These are phyloP conservation scores for Phytophthora cryptogea DNA, from an alignment of 352 stramenopile genomes.

Conservation along the genomic window DNA sequence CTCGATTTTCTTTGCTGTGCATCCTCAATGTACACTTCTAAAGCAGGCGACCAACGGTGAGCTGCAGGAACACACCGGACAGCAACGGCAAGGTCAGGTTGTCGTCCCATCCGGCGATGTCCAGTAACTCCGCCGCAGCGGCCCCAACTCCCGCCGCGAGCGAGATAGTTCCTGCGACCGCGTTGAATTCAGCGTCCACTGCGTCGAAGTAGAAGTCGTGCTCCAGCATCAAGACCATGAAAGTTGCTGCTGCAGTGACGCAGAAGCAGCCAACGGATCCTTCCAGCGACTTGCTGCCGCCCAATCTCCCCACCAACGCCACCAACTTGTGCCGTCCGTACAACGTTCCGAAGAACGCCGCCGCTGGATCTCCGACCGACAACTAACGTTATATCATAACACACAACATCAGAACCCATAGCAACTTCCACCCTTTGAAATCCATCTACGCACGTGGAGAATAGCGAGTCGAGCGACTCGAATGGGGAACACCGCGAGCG, in stretches of 20 bases:
- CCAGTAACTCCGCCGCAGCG: slow-evolving; percentile 43
- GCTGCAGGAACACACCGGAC: slow-evolving; percentile 43
- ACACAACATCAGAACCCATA: slow-evolving; percentile 3
- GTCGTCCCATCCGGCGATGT: slow-evolving; percentile 60
- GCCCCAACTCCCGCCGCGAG: slow-evolving; percentile 38
- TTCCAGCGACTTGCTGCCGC: slow-evolving; percentile 50
- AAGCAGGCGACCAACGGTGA: slow-evolving; percentile 26
- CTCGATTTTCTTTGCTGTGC: slow-evolving; percentile 1
- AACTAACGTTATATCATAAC: slow-evolving; percentile 40
- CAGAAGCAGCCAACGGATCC: slow-evolving; percentile 49
- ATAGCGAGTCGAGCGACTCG: slow-evolving; percentile 54
- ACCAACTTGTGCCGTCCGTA: slow-evolving; percentile 42
- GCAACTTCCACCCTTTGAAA: not conserved
- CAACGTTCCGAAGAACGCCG: slow-evolving; percentile 50
- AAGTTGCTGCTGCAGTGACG: slow-evolving; percentile 27
- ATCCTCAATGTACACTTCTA: slow-evolving; percentile 13
- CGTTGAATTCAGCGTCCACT: not conserved
- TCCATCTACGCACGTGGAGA: slow-evolving; percentile 44
- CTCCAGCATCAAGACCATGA: slow-evolving; percentile 30
- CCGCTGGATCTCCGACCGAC: slow-evolving; percentile 54
- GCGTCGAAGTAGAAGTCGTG: slow-evolving; percentile 34
- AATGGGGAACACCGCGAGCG: slow-evolving; percentile 41
- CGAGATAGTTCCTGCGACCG: slow-evolving; percentile 17
- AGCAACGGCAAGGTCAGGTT: slow-evolving; percentile 63
- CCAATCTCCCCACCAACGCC: slow-evolving; percentile 21